Base-by-base conservation (phyloP, 116 monocot genomes). In the Iris pallida region DNA sequence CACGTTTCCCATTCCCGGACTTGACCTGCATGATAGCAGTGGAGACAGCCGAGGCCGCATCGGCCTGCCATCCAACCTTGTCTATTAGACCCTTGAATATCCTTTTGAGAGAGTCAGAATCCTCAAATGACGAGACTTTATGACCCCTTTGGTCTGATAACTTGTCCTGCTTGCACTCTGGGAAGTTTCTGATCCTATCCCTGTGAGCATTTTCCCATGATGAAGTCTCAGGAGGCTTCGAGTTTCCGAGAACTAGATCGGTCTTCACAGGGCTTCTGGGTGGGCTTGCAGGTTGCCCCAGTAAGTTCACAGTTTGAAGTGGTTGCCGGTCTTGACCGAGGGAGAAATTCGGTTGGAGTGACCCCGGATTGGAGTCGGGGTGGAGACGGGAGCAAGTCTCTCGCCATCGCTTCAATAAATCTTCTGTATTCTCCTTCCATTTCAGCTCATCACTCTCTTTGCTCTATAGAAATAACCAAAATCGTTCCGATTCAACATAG, bases 61-160 rank as follows among this genome's bases (percentile, higher is more conserved):
- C 86, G 13, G 73, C 61, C 67, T 98, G 98, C 98, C 92, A 93
- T 5, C 71, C 46, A 10, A 98, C 87, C 67, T 83, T 92, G 66
- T 92, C 98, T 0, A 65, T 55, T n/a, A 98, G 70, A 4, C 88
- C 90, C 19, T 81, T 88, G 63, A 80, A 68, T 5, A 98, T 74
- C 61, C 77, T 79, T 73, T 98, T 90, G 78, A 93, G 86, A 5
- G 86, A 80, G 13, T 90, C 82, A 0, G 72, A 49, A 30, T 92
- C 94, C 8, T 70, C 63, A 52, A 79, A 75, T 19, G 59, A 68
- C 0, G 75, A 61, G 14, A 57, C 17, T 53, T 66, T 82, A 30
- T 67, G 73, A 13, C 20, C 67, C 19, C 75, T 65, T 30, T 63
- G 57, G 8, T 53, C 62, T 2, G 84, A 75, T 55, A 81, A 74